Conservation (phyloP, 768 basidiomycete species). For the Mrakia blollopis region DNA sequence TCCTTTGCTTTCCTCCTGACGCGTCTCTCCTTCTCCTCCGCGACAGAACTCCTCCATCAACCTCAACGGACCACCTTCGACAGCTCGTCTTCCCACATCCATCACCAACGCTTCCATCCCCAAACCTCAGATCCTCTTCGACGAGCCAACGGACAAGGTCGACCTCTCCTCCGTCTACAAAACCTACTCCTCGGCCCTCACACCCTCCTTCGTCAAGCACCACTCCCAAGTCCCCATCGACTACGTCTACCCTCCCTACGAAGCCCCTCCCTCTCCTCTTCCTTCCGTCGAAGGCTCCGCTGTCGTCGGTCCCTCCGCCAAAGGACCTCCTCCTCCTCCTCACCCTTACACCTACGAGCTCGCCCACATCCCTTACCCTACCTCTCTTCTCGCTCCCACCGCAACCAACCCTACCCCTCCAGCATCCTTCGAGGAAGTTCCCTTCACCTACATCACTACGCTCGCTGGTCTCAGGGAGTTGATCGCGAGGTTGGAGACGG, state of each 20-base stretch:
- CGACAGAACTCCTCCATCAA: slow-evolving; percentile 8
- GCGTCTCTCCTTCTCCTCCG: slow-evolving; percentile 35
- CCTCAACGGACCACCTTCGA: not conserved
- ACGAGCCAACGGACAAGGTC: slow-evolving; percentile 55
- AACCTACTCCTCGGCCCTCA: slow-evolving; percentile 59
- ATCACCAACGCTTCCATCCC: slow-evolving; percentile 69
- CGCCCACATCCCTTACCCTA: slow-evolving; percentile 63
- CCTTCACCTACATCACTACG: slow-evolving; percentile 68
- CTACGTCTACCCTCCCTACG: slow-evolving; percentile 42
- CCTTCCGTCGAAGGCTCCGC: not conserved
- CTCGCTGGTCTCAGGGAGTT: slow-evolving; percentile 52
- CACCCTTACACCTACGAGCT: slow-evolving; percentile 87
- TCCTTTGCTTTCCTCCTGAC: slow-evolving; percentile 34
- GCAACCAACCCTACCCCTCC: slow-evolving; percentile 51
- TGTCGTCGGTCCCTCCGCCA: not conserved
- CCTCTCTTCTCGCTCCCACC: slow-evolving; percentile 56
- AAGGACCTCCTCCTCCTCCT: slow-evolving; percentile 29
- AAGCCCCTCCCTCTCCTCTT: not conserved
- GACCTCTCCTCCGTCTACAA: slow-evolving; percentile 40
- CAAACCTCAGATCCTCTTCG: slow-evolving; percentile 80
- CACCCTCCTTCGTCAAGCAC: slow-evolving; percentile 63
- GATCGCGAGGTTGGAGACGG: slow-evolving; percentile 60
- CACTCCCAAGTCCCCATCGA: slow-evolving; percentile 80
- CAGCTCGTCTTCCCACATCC: slow-evolving; percentile 27
- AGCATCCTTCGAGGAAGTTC: slow-evolving; percentile 58